Evolutionary conservation across 805 yeast genomes (phyloP).

Genomic region (Zygosaccharomyces bailii): DNA sequence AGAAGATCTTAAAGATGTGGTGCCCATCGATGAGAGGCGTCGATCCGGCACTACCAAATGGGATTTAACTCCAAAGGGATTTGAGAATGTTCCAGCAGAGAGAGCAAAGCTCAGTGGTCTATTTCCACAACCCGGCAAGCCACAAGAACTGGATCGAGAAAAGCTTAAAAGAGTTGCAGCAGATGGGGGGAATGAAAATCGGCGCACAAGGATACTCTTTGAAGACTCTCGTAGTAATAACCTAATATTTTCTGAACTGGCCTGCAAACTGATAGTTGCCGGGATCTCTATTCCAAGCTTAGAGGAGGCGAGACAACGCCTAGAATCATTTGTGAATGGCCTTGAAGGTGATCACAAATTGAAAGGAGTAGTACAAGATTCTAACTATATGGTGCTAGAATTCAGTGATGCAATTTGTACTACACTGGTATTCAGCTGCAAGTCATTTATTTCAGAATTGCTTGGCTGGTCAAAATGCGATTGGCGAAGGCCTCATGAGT

Average conservation of each 20-base stretch:
- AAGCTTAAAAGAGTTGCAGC: conserved; percentile 21
- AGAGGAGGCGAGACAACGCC: conserved; percentile 11
- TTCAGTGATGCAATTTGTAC: conserved; percentile 20
- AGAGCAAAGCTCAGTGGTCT: conserved; percentile 76
- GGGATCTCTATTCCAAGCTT: conserved; percentile 28
- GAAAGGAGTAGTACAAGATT: conserved; percentile 1
- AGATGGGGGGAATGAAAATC: conserved; percentile 18
- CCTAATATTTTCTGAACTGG: conserved; percentile 26
- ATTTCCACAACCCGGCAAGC: conserved; percentile 71
- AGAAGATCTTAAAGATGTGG: conserved; percentile 38
- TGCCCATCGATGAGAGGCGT: conserved; percentile 50
- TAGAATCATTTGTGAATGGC: conserved; percentile 11
- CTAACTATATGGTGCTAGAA: conserved; percentile 15
- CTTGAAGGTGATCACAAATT: conserved; percentile 12
- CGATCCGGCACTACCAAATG: conserved; percentile 51
- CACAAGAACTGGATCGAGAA: conserved; percentile 34
- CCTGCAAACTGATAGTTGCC: conserved; percentile 30
- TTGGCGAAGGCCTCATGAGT: conserved; percentile 32
- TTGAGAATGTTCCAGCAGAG: conserved; percentile 69
- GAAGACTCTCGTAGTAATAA: conserved; percentile 33
- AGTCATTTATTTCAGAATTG: conserved; percentile 22
- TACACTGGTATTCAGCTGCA: conserved; percentile 25
- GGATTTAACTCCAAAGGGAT: conserved; percentile 71
- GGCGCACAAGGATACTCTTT: conserved; percentile 35
- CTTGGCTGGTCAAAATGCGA: conserved; percentile 11